Evolutionary conservation across 202 grass and related monocot species (phyloP).

Genomic region (Brachypodium distachyon): DNA sequence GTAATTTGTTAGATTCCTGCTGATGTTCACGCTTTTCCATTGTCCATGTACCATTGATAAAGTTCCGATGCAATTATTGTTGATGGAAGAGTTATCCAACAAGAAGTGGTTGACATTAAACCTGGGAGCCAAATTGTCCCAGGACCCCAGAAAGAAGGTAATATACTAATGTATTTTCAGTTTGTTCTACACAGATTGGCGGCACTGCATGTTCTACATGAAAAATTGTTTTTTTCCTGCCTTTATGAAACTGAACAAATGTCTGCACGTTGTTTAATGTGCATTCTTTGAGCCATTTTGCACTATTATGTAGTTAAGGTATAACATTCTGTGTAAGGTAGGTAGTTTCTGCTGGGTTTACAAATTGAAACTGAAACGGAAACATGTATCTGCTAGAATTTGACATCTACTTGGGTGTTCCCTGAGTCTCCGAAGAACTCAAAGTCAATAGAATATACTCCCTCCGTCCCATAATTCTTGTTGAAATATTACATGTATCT

Average conservation of each 20-base stretch:
- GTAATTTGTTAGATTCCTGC: background rate
- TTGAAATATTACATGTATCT: too few species aligned
- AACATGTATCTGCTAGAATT: background rate
- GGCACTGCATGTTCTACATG: background rate
- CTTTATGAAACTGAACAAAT: background rate
- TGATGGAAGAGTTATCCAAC: slow-evolving; percentile 59
- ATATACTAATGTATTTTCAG: slow-evolving; percentile 3
- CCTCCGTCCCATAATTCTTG: too few species aligned
- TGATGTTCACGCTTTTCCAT: slow-evolving; percentile 6
- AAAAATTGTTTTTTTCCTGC: background rate
- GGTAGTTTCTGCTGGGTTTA: slow-evolving; percentile 5
- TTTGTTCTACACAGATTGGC: background rate
- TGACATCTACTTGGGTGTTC: background rate
- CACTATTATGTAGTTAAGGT: background rate
- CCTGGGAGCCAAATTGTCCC: slow-evolving; percentile 65
- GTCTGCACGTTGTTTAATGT: background rate
- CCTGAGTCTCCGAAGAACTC: background rate
- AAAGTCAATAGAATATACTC: background rate
- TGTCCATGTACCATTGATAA: slow-evolving; percentile 25
- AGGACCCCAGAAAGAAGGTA: slow-evolving; percentile 82
- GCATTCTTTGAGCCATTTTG: background rate
- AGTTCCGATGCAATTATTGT: slow-evolving; percentile 87
- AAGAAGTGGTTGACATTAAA: slow-evolving; percentile 65
- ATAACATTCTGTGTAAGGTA: background rate
- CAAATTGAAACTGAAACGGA: too few species aligned